A percentile compares a stretch with the other conserved stretches of the same genome.
Conservation (phyloP, 768 basidiomycete genomes). For the Pisolithus orientalis region DNA sequence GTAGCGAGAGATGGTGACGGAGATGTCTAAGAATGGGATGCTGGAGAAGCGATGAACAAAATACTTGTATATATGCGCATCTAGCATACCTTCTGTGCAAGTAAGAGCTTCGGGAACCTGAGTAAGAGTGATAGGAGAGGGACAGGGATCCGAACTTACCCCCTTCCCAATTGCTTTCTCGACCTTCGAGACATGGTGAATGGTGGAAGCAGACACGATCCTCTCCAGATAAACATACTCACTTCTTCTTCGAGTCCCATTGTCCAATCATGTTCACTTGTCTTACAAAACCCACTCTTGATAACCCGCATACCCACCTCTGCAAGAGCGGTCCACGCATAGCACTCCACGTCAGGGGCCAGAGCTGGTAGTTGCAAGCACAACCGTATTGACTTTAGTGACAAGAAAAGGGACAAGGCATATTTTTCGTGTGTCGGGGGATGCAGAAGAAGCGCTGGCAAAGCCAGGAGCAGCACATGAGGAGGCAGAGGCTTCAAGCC, state of each 20-base stretch:
- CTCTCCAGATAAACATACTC: background rate
- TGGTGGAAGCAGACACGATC: background rate
- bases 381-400: constrained; percentile 48
- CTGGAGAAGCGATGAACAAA: constrained; percentile 25
- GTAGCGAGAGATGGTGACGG: constrained; percentile 50
- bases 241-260: no score
- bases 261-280: no score
- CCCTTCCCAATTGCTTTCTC: constrained; percentile 67
- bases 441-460: constrained; percentile 55
- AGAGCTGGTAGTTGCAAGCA: constrained; percentile 48
- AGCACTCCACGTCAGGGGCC: constrained; percentile 56
- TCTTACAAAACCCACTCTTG: no score
- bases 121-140: background rate
- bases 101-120: constrained; percentile 33
- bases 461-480: constrained; percentile 48
- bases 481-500: constrained; percentile 32
- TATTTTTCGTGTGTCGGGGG: constrained; percentile 60
- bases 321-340: constrained; percentile 70
- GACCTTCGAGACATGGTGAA: constrained; percentile 26
- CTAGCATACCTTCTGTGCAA: constrained; percentile 53
- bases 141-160: constrained; percentile 35
- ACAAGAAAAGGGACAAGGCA: constrained; percentile 47
- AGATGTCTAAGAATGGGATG: constrained; percentile 61
- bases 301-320: no score
- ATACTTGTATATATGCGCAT: constrained; percentile 4